These are phyloP conservation scores for Aspergillus leporis DNA, from an alignment of 495 filamentous ascomycete species.

Conservation along the genomic window DNA sequence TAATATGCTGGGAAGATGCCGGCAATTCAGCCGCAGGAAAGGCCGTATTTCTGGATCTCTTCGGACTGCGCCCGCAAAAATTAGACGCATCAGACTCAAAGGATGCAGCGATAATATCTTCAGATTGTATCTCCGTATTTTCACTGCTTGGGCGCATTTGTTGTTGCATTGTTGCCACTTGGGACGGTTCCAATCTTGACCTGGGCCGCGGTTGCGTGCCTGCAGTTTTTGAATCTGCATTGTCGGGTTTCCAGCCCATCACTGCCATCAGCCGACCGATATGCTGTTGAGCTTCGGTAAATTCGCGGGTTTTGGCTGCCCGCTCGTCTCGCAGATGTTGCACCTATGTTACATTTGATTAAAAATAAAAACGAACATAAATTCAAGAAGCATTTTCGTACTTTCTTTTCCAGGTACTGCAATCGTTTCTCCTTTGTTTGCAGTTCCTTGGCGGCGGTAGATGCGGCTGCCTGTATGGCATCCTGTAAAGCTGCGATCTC, in stretches of 20 bases:
- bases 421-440: conserved; percentile 39
- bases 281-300: conserved; percentile 51
- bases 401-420: conserved; percentile 44
- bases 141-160: conserved; percentile 26
- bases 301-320: conserved; percentile 47
- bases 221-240: conserved; percentile 20
- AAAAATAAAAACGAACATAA: too few species aligned
- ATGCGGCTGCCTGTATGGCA: conserved; percentile 27
- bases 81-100: conserved; percentile 23
- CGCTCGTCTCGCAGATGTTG: conserved; percentile 42
- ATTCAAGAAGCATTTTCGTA: too few species aligned
- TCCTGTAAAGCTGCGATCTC: conserved; percentile 27
- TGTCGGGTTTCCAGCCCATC: conserved; percentile 41
- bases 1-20: conserved; percentile 6
- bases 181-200: conserved; percentile 17
- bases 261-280: conserved; percentile 48
- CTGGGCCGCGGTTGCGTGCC: conserved; percentile 26
- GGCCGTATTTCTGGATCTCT: conserved; percentile 28
- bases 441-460: conserved; percentile 30
- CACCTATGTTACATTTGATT: conserved; percentile 24
- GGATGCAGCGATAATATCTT: conserved; percentile 23
- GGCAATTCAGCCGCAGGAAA: conserved; percentile 14
- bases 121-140: conserved; percentile 17
- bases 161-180: conserved; percentile 10
- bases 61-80: conserved; percentile 26